Evolutionary conservation across 1,139 yeast genomes (phyloP).

Genomic region (Blastobotrys illinoisensis): DNA sequence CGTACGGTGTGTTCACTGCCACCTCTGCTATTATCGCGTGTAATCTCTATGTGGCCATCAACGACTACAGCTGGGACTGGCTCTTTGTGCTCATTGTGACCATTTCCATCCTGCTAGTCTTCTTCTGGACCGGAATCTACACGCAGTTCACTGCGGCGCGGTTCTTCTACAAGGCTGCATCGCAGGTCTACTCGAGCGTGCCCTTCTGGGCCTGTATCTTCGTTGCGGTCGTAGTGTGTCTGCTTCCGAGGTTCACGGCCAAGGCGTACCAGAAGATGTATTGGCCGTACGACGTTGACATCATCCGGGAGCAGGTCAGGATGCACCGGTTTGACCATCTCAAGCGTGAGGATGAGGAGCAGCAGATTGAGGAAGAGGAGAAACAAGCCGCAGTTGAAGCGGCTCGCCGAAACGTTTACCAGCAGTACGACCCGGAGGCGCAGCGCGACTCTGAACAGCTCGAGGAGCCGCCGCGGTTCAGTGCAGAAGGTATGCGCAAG

Average conservation of each 20-base stretch:
- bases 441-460: conserved; percentile 1
- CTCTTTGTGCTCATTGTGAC: conserved; percentile 58
- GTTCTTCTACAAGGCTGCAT: conserved; percentile 76
- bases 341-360: conserved; percentile 7
- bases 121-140: conserved; percentile 93
- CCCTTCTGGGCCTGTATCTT: conserved; percentile 78
- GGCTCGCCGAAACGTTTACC: conserved; percentile 3
- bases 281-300: conserved; percentile 75
- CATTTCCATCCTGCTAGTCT: conserved; percentile 63
- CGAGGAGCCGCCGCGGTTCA: conserved; percentile 2
- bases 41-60: conserved; percentile 70
- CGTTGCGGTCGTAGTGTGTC: conserved; percentile 63
- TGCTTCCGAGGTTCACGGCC: conserved; percentile 68
- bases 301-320: conserved; percentile 60
- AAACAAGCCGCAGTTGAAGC: background rate
- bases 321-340: conserved; percentile 16
- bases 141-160: conserved; percentile 53
- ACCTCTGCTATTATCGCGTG: conserved; percentile 77
- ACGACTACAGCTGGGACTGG: conserved; percentile 96
- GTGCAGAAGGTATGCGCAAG: background rate
- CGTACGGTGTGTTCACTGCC: conserved; percentile 77
- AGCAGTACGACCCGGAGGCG: conserved; percentile 2
- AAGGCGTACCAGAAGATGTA: conserved; percentile 58
- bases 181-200: conserved; percentile 64
- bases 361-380: conserved; percentile 8